Percentiles rank a stretch among this genome's conserved stretches.
These are phyloP conservation scores for Penicillium olsonii DNA, from an alignment of 2,329 filamentous ascomycete species.

Conservation along the genomic window DNA sequence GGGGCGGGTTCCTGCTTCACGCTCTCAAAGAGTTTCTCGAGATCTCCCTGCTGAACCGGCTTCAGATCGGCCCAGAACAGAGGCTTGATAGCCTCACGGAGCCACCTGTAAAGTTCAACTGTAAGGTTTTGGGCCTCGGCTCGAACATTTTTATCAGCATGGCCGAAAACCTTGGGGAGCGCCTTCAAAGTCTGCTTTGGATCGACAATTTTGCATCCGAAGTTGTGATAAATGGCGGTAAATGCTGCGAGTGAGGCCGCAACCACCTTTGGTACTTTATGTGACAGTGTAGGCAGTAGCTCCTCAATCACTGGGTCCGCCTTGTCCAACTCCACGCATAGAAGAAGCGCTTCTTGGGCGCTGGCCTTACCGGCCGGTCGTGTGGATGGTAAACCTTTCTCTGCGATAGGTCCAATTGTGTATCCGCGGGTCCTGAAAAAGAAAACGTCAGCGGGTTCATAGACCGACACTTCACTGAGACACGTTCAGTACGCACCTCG, in stretches of 20 bases:
- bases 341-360: constrained; percentile 78
- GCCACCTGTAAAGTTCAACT: constrained; percentile 94
- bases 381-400: constrained; percentile 88
- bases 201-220: constrained; percentile 90
- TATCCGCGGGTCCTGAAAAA: constrained; percentile 66
- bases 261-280: constrained; percentile 91
- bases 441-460: background rate
- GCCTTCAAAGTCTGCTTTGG: constrained; percentile 87
- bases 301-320: constrained; percentile 87
- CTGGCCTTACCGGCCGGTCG: constrained; percentile 86
- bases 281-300: constrained; percentile 75
- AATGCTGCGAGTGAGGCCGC: constrained; percentile 73
- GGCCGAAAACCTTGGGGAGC: constrained; percentile 87
- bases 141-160: constrained; percentile 97
- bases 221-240: constrained; percentile 85
- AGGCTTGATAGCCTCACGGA: constrained; percentile 96
- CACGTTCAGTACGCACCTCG: constrained; percentile 54
- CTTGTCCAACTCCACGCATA: constrained; percentile 88
- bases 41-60: constrained; percentile 88
- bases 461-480: background rate
- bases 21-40: constrained; percentile 92
- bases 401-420: constrained; percentile 77
- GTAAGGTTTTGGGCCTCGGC: constrained; percentile 89
- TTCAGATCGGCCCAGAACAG: constrained; percentile 97
- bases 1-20: constrained; percentile 83